A percentile compares a stretch with the other conserved stretches of the same genome.
Conservation (phyloP, 129 eudicot species). For the Escallonia rubra region DNA sequence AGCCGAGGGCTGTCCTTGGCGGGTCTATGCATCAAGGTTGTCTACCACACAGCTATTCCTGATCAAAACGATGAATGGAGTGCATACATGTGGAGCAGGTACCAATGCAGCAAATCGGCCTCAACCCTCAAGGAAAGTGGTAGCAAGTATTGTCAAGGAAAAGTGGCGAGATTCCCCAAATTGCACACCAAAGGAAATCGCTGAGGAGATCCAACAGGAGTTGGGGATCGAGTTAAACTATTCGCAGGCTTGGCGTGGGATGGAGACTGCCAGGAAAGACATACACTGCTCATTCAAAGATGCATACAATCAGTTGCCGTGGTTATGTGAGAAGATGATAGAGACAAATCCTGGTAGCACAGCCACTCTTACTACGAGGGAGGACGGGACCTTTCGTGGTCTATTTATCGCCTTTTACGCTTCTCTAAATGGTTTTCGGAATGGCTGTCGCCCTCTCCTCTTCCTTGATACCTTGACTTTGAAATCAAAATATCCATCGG, state of each 20-base stretch:
- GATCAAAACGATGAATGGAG: slow-evolving; percentile 64
- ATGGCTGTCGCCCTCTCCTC: slow-evolving; percentile 81
- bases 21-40: slow-evolving; percentile 72
- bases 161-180: slow-evolving; percentile 63
- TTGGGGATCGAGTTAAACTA: slow-evolving; percentile 78
- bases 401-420: slow-evolving; percentile 83
- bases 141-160: slow-evolving; percentile 76
- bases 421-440: slow-evolving; percentile 72
- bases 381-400: slow-evolving; percentile 77
- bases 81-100: slow-evolving; percentile 68
- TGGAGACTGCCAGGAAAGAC: slow-evolving; percentile 77
- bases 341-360: slow-evolving; percentile 86
- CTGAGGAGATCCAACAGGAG: slow-evolving; percentile 67
- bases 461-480: slow-evolving; percentile 68
- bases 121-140: slow-evolving; percentile 70
- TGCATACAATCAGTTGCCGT: slow-evolving; percentile 68
- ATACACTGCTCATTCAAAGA: slow-evolving; percentile 87
- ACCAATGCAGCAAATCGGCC: slow-evolving; percentile 59
- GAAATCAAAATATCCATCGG: slow-evolving; percentile 81
- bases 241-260: slow-evolving; percentile 95
- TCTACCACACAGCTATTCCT: slow-evolving; percentile 74
- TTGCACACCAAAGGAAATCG: slow-evolving; percentile 82
- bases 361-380: slow-evolving; percentile 70
- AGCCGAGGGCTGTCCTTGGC: slow-evolving; percentile 79
- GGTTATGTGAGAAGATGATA: slow-evolving; percentile 68